A percentile compares a stretch with the other conserved stretches of the same genome.
Evolutionary conservation across 441 rosid genomes (phyloP).

Genomic region (Corymbia citriodora): DNA sequence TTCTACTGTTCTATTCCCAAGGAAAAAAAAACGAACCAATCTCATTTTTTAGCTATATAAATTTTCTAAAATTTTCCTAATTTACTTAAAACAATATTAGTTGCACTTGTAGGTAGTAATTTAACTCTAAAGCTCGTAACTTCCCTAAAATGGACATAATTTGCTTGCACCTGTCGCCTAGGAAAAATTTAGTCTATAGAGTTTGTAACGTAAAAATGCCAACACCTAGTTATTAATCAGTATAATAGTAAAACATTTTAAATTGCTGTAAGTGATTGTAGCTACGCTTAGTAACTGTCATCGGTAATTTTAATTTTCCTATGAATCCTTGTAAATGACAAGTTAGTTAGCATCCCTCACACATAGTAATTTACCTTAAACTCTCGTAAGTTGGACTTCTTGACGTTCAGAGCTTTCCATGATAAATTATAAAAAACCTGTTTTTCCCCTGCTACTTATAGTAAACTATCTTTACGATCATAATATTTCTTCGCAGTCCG

Average conservation of each 20-base stretch:
- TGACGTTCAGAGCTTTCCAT: background rate
- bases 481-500: background rate
- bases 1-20: background rate
- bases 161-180: too few species aligned
- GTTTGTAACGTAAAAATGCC: background rate
- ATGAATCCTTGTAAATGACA: background rate
- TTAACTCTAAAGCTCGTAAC: too few species aligned
- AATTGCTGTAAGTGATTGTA: background rate
- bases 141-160: too few species aligned
- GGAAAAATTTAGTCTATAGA: background rate
- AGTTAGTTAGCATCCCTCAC: background rate
- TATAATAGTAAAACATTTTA: background rate
- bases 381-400: background rate
- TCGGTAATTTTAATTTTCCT: background rate
- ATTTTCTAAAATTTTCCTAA: background rate
- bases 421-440: background rate
- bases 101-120: too few species aligned
- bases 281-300: background rate
- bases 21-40: accelerated
- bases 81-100: background rate
- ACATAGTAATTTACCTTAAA: background rate
- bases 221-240: background rate
- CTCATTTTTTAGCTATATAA: background rate
- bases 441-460: background rate
- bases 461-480: background rate